Base-by-base conservation (phyloP, 1,284 basidiomycete genomes). In the Grifola frondosa region DNA sequence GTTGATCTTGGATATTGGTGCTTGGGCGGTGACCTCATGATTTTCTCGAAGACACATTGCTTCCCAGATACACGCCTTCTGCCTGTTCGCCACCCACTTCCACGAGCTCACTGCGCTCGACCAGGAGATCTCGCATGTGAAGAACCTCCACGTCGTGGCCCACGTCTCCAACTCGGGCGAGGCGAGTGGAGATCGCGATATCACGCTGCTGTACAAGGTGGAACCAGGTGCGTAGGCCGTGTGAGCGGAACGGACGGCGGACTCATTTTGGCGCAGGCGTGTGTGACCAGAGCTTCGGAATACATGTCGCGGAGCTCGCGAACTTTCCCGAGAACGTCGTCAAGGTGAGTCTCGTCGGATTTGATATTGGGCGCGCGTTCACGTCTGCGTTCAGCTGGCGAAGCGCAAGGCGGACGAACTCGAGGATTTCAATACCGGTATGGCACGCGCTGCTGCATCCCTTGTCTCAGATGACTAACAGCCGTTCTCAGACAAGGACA, bases 81-180 rank as follows among this genome's bases (percentile, higher is more conserved):
- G 93, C 60, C 75, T 99, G 6, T 99, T 99, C 59, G 97, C 97
- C 0, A 97, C 96, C 0, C 95, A 99, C 64, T 99, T 98, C 69
- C 96, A 99, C 66, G 97, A 99, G 63, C 75, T 99, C 15, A 99
- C 97, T 0, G 84, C 88, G 0, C 77, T 99, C 10, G 89, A 94
- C 40, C 84, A 92, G 63, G 81, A 95, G 65, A 75, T 96, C 22
- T 52, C 76, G 1, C 88, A 95, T 55, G 95, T 99, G 40, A 90
- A 91, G 66, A 99, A 99, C 63, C 65, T 97, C 25, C 95, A 99
- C 58, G 96, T 99, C 31, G 91, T 95, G 6, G 96, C 97, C 4
- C 91, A 97, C 60, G 93, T 99, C 21, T 77, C 81, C 9, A 68
- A 78, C 21, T 66, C 65, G 0, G 73, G 73, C n/a, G 70, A 78